These are phyloP conservation scores for Podospora pseudopauciseta DNA, from an alignment of 495 filamentous ascomycete species.

Conservation along the genomic window DNA sequence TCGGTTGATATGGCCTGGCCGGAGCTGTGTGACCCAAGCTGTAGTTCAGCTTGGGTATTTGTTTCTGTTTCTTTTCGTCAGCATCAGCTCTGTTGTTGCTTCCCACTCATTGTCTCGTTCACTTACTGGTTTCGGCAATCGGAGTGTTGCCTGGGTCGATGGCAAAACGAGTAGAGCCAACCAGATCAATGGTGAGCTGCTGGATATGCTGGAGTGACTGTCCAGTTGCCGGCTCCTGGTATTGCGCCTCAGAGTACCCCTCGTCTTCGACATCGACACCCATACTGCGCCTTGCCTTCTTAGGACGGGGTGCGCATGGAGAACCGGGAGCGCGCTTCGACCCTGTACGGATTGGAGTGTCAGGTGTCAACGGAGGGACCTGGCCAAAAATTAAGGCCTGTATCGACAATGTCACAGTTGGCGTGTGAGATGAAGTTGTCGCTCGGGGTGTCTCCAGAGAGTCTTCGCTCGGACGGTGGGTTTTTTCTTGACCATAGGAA, in stretches of 20 bases:
- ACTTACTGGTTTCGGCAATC: not conserved
- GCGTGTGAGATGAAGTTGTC: conserved; percentile 35
- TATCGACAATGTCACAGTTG: not conserved
- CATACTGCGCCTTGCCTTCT: conserved; percentile 5
- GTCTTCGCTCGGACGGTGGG: conserved; percentile 50
- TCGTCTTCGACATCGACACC: conserved; percentile 1
- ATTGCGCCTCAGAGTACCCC: not conserved
- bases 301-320: conserved; percentile 15
- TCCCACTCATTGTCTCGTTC: not conserved
- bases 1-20: not conserved
- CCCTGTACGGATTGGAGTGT: conserved; percentile 11
- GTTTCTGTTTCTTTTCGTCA: not conserved
- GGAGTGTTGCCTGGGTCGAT: too few relatives aligned
- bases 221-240: not conserved
- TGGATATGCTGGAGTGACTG: conserved; percentile 5
- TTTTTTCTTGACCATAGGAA: conserved; percentile 49
- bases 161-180: not conserved
- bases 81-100: not conserved
- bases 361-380: conserved; percentile 18
- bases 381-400: not conserved
- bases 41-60: not conserved
- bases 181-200: conserved; percentile 4
- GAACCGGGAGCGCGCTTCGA: conserved; percentile 16
- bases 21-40: not conserved
- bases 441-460: conserved; percentile 75